Evolutionary conservation across 306 rosid genomes (phyloP).

Genomic region (Cucurbita argyrosperma): DNA sequence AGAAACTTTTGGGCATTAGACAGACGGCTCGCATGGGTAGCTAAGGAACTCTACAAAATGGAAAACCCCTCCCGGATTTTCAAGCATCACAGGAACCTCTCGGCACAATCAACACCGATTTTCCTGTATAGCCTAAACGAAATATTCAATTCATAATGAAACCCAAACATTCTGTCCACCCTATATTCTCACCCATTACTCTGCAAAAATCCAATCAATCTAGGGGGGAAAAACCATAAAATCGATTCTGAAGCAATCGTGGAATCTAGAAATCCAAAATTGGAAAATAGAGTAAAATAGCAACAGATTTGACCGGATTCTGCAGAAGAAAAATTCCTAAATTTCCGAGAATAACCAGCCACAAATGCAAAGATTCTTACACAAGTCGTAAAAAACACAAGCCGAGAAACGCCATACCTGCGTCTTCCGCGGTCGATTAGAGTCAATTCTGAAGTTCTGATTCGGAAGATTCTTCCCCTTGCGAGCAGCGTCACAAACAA

Average conservation of each 20-base stretch:
- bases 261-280: neutral
- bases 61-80: neutral
- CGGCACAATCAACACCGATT: neutral
- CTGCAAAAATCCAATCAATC: neutral
- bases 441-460: slow-evolving; percentile 6
- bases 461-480: slow-evolving; percentile 1
- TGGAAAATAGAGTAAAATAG: neutral
- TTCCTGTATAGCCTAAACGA: neutral
- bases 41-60: neutral
- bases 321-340: neutral
- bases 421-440: slow-evolving; percentile 14
- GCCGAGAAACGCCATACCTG: slow-evolving; percentile 27
- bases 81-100: neutral
- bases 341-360: neutral
- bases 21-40: neutral
- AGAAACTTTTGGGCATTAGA: neutral
- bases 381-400: neutral
- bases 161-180: neutral
- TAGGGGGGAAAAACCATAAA: neutral
- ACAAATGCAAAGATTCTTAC: neutral
- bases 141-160: neutral
- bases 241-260: neutral
- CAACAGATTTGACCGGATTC: neutral
- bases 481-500: slow-evolving; percentile 18
- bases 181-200: neutral